phyloP scores from a whole-genome alignment of 1,139 yeast species.

The Taphrina flavorubra region DNA sequence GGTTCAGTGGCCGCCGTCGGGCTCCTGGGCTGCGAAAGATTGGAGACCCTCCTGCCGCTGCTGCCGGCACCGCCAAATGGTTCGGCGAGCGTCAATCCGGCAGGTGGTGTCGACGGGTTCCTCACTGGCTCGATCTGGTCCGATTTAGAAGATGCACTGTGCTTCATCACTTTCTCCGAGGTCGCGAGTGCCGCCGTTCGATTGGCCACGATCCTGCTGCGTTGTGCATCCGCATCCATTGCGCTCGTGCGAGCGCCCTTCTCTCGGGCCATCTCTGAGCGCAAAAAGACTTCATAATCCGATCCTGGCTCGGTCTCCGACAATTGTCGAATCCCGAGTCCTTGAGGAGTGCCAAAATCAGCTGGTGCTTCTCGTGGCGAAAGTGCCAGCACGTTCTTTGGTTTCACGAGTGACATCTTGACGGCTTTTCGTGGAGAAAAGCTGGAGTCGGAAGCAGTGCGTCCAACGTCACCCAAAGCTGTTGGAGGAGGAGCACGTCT shows the following conservation, averaged over 20 bases:
- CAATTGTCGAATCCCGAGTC: conserved; percentile 19
- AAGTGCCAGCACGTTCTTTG: conserved; percentile 4
- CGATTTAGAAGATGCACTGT: not conserved
- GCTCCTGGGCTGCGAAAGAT: conserved; percentile 13
- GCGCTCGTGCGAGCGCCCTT: not conserved
- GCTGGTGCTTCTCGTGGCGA: not conserved
- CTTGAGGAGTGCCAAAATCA: conserved; percentile 1
- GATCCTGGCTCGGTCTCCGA: conserved; percentile 26
- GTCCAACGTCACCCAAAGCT: not conserved
- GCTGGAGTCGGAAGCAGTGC: not conserved
- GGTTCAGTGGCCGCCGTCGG: conserved; percentile 6
- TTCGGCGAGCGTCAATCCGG: not conserved
- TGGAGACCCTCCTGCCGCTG: not conserved
- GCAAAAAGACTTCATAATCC: conserved; percentile 30
- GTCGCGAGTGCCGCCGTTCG: conserved; percentile 22
- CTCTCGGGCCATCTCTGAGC: conserved; percentile 19
- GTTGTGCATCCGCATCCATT: conserved; percentile 26
- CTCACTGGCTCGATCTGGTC: not conserved
- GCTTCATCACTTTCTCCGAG: not conserved
- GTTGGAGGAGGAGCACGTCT: not conserved
- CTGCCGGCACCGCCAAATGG: not conserved
- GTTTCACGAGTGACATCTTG: conserved; percentile 3
- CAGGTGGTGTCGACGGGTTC: conserved; percentile 19
- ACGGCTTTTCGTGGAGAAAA: conserved; percentile 7
- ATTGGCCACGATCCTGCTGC: conserved; percentile 21